Evolutionary conservation across 495 filamentous ascomycete species (phyloP).

Genomic region (Annulohypoxylon maeteangense): DNA sequence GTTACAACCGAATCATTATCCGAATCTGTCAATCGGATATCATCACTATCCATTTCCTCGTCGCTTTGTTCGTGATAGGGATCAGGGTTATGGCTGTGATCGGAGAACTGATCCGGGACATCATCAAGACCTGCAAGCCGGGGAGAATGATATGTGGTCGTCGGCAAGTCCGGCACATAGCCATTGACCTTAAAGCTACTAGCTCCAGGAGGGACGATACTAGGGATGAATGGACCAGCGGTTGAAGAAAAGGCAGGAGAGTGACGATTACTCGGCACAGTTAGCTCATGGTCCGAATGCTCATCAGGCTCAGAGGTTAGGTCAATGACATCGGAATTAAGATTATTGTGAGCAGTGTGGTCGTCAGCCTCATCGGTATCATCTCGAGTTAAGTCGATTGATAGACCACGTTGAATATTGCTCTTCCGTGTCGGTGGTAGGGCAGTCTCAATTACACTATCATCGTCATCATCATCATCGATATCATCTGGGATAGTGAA

Average conservation of each 20-base stretch:
- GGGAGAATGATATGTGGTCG: neutral
- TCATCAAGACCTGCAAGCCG: neutral
- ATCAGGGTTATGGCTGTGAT: conserved; percentile 9
- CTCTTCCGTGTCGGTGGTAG: conserved; percentile 22
- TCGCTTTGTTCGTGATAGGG: conserved; percentile 31
- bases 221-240: neutral
- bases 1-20: conserved; percentile 46
- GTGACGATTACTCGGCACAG: neutral
- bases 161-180: neutral
- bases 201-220: neutral
- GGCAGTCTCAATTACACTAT: conserved; percentile 37
- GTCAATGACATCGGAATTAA: conserved; percentile 46
- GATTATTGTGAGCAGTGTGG: conserved; percentile 24
- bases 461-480: conserved; percentile 57
- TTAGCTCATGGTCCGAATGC: conserved; percentile 10
- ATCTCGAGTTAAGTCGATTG: conserved; percentile 43
- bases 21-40: conserved; percentile 46
- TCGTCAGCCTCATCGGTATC: conserved; percentile 43
- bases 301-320: conserved; percentile 48
- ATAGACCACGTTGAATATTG: conserved; percentile 23
- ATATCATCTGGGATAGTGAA: conserved; percentile 62
- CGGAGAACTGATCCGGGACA: conserved; percentile 9
- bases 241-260: neutral
- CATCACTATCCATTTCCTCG: conserved; percentile 50
- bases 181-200: neutral